phyloP scores from a whole-genome alignment of 192 early-diverging fungal species.

The Entomortierella chlamydospora region DNA sequence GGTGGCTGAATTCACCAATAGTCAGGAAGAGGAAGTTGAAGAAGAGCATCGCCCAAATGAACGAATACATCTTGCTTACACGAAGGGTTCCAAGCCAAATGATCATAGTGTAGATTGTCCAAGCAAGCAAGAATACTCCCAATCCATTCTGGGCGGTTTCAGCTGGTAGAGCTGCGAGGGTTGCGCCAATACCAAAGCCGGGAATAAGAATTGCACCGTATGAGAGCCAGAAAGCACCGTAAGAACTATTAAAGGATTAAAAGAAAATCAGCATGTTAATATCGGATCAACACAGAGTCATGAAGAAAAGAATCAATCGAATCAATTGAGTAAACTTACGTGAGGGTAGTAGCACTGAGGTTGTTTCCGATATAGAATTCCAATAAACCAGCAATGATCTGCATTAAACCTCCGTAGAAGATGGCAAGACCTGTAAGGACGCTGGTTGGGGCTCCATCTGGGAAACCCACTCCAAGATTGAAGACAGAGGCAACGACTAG shows the following conservation, averaged over 20 bases:
- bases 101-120: constrained; percentile 77
- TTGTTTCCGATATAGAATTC: constrained; percentile 82
- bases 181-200: constrained; percentile 55
- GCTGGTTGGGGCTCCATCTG: constrained; percentile 58
- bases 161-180: constrained; percentile 24
- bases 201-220: constrained; percentile 69
- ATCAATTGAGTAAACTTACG: constrained; percentile 51
- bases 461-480: constrained; percentile 73
- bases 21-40: constrained; percentile 75
- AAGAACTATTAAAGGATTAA: constrained; percentile 14
- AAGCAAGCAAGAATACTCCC: constrained; percentile 74
- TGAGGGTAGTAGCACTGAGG: constrained; percentile 84
- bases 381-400: constrained; percentile 87
- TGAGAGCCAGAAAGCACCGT: constrained; percentile 75
- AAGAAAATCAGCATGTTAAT: background rate
- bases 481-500: constrained; percentile 75
- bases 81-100: constrained; percentile 73
- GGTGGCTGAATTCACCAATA: constrained; percentile 66
- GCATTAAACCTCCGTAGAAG: constrained; percentile 80
- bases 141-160: constrained; percentile 43
- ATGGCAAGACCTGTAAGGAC: constrained; percentile 74
- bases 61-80: constrained; percentile 54
- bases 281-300: background rate
- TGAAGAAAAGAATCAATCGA: background rate
- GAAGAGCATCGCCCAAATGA: constrained; percentile 74